Evolutionary conservation across 345 rosid genomes (phyloP).

Genomic region (Iberis pinnata): DNA sequence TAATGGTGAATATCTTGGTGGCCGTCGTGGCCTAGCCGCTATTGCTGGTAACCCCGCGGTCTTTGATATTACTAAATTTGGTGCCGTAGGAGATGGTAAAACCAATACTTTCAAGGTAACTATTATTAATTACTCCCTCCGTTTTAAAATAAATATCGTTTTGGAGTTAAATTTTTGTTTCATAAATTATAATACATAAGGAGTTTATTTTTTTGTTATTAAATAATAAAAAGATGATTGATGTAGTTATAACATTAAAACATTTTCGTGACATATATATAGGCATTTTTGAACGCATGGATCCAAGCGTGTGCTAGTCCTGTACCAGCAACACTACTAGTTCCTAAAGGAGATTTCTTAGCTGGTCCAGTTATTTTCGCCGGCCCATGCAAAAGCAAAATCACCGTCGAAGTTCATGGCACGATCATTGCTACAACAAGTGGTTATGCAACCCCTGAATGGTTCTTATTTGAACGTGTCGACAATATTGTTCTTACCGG

Average conservation of each 20-base stretch:
- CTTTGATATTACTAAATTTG: conserved; percentile 39
- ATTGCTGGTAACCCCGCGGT: conserved; percentile 14
- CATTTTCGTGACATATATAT: not conserved
- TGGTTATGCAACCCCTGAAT: conserved; percentile 27
- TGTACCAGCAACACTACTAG: conserved; percentile 38
- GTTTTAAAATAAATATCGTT: no score
- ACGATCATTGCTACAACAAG: conserved; percentile 35
- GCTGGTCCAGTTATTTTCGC: conserved; percentile 40
- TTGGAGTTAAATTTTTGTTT: no score
- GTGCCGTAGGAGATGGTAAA: conserved; percentile 38
- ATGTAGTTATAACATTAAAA: no score
- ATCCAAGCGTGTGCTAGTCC: conserved; percentile 37
- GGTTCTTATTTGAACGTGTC: conserved; percentile 46
- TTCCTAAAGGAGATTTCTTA: conserved; percentile 43
- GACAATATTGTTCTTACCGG: conserved; percentile 45
- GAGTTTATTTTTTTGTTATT: no score
- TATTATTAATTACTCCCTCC: no score
- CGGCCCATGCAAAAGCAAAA: conserved; percentile 50
- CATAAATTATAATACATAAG: no score
- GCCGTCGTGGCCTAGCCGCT: conserved; percentile 30
- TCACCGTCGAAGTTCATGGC: conserved; percentile 43
- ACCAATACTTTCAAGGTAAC: conserved; percentile 32
- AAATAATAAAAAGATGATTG: no score
- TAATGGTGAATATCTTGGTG: conserved; percentile 29
- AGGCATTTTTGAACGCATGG: conserved; percentile 57